Conservation (phyloP, 1,284 basidiomycete species). For the Bondarzewia mesenterica region DNA sequence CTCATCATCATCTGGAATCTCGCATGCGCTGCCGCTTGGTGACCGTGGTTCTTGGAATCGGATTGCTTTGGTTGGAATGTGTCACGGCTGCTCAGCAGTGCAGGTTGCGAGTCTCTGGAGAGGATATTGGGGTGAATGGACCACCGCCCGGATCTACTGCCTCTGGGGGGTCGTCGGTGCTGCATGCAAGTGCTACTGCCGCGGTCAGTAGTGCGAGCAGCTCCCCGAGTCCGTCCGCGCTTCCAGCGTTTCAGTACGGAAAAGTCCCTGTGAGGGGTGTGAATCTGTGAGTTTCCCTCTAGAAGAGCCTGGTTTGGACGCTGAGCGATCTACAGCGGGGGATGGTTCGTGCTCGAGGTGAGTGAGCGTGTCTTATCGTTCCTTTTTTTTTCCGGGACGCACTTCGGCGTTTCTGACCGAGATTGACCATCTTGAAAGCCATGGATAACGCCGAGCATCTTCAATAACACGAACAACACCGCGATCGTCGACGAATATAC, state of each 20-base stretch:
- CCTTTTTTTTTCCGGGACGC: background rate
- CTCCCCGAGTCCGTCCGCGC: slow-evolving; percentile 5
- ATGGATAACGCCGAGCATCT: slow-evolving; percentile 71
- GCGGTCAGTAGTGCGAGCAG: background rate
- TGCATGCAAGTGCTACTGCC: background rate
- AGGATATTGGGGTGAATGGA: background rate
- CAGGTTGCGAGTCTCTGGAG: slow-evolving; percentile 5
- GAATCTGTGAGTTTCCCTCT: slow-evolving; percentile 41
- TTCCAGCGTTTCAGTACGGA: slow-evolving; percentile 42
- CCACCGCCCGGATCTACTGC: background rate
- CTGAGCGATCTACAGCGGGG: slow-evolving; percentile 32
- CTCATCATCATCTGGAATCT: background rate
- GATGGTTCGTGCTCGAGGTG: slow-evolving; percentile 61
- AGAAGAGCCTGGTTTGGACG: background rate
- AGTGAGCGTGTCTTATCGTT: slow-evolving; percentile 4
- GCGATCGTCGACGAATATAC: slow-evolving; percentile 66
- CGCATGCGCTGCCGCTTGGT: background rate
- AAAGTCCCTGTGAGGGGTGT: slow-evolving; percentile 50
- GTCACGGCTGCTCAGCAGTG: slow-evolving; percentile 11
- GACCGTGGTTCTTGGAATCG: slow-evolving; percentile 1
- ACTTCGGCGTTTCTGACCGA: background rate
- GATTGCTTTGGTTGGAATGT: background rate
- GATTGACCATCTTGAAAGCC: slow-evolving; percentile 30
- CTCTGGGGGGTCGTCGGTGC: background rate
- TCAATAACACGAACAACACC: slow-evolving; percentile 53